phyloP scores from a whole-genome alignment of 192 early-diverging fungal species.

The Podila epigama region DNA sequence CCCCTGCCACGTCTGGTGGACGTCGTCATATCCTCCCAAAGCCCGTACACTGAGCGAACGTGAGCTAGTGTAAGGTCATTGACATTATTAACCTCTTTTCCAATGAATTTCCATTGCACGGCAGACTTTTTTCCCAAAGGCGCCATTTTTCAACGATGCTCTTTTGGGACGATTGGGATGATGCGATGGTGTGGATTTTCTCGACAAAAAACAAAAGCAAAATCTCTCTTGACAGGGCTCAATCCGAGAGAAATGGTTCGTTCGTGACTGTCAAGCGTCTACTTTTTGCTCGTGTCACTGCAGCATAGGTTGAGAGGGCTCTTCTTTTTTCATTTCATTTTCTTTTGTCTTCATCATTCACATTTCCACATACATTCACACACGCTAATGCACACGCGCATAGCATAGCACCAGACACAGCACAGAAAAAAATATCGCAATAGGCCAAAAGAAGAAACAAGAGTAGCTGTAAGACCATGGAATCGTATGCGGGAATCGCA shows the following conservation, averaged over 20 bases:
- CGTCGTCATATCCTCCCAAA: conserved; percentile 3
- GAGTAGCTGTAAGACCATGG: conserved; percentile 11
- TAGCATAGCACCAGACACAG: too few relatives aligned
- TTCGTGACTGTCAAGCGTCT: too few relatives aligned
- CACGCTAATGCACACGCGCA: too few relatives aligned
- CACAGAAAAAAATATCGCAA: too few relatives aligned
- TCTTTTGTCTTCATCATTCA: neutral
- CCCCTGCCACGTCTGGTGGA: neutral
- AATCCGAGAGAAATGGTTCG: neutral
- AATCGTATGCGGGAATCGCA: conserved; percentile 33
- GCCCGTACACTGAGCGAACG: conserved; percentile 20
- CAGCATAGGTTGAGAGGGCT: neutral
- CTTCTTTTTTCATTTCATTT: neutral
- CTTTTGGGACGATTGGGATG: too few relatives aligned
- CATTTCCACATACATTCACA: neutral
- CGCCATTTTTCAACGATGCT: too few relatives aligned
- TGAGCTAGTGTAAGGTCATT: conserved; percentile 22
- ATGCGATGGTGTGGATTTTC: neutral
- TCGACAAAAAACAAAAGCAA: too few relatives aligned
- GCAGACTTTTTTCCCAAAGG: conserved; percentile 8
- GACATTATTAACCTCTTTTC: conserved; percentile 4
- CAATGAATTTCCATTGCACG: conserved; percentile 29
- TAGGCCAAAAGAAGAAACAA: too few relatives aligned
- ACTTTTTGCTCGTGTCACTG: neutral
- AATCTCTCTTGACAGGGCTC: neutral